Conservation (phyloP, 2,329 filamentous ascomycete genomes). For the Trichoderma sp. region DNA sequence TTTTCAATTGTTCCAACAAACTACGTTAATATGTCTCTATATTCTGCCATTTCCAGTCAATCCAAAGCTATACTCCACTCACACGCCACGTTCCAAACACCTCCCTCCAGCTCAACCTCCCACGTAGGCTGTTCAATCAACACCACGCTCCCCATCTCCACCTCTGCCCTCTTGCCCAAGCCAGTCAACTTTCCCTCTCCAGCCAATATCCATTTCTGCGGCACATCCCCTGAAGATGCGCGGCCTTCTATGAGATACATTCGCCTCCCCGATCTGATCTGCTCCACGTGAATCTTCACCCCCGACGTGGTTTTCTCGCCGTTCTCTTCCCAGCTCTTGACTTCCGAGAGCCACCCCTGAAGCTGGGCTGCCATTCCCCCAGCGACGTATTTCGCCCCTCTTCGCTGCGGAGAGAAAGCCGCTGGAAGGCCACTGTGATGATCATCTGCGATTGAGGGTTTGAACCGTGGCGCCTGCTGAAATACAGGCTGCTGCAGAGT, state of each 20-base stretch:
- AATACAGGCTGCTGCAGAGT: conserved; percentile 42
- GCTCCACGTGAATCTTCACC: conserved; percentile 36
- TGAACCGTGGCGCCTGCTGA: conserved; percentile 44
- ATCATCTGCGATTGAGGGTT: conserved; percentile 33
- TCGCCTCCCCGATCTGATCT: conserved; percentile 36
- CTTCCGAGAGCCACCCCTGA: conserved; percentile 46
- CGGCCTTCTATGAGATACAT: conserved; percentile 41
- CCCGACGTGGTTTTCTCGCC: conserved; percentile 25
- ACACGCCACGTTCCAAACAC: conserved; percentile 43
- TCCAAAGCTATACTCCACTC: conserved; percentile 38
- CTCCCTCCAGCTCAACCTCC: conserved; percentile 41
- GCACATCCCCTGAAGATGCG: neutral
- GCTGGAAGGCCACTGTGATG: conserved; percentile 32
- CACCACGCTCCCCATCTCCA: conserved; percentile 38
- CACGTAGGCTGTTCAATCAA: conserved; percentile 42
- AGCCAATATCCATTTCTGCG: conserved; percentile 39
- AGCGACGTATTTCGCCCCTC: conserved; percentile 40
- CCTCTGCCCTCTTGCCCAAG: conserved; percentile 35
- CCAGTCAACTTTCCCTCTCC: conserved; percentile 44
- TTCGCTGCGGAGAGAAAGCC: conserved; percentile 42
- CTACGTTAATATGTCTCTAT: neutral
- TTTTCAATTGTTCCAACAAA: neutral
- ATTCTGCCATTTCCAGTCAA: neutral
- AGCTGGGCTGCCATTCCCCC: conserved; percentile 44
- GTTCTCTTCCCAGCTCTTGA: conserved; percentile 39